These are phyloP conservation scores for Yueomyces sp. DNA, from an alignment of 805 yeast genomes.

Conservation along the genomic window DNA sequence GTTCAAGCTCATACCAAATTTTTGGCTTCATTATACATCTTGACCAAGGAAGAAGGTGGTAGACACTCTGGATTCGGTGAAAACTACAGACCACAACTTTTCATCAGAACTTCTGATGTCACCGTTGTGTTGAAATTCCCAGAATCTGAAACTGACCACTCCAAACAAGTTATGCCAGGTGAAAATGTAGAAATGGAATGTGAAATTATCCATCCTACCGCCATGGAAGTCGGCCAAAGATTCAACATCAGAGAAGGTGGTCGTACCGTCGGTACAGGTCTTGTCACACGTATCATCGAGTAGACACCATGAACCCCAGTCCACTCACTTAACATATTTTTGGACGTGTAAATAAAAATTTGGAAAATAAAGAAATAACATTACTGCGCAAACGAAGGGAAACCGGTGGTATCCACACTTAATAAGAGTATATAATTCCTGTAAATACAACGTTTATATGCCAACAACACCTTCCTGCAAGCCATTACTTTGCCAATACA, in stretches of 20 bases:
- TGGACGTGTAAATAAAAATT: too few species aligned
- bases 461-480: too few species aligned
- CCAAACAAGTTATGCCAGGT: conserved; percentile 92
- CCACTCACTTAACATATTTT: neutral
- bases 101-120: conserved; percentile 91
- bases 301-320: conserved; percentile 6
- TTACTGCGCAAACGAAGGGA: too few species aligned
- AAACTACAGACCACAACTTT: conserved; percentile 97
- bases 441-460: too few species aligned
- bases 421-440: too few species aligned
- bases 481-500: too few species aligned
- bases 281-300: conserved; percentile 82
- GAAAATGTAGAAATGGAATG: conserved; percentile 96
- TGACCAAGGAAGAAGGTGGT: conserved; percentile 98
- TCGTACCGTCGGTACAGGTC: conserved; percentile 97
- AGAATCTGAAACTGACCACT: conserved; percentile 64
- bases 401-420: too few species aligned
- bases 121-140: conserved; percentile 88
- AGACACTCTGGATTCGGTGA: conserved; percentile 96
- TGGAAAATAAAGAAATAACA: too few species aligned
- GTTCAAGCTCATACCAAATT: conserved; percentile 88
- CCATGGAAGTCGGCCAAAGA: conserved; percentile 92
- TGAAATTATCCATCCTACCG: conserved; percentile 79
- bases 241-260: conserved; percentile 99
- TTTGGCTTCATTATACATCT: conserved; percentile 83